Conservation (phyloP, 257 asterid genomes). For the Solanum tarapatanum region DNA sequence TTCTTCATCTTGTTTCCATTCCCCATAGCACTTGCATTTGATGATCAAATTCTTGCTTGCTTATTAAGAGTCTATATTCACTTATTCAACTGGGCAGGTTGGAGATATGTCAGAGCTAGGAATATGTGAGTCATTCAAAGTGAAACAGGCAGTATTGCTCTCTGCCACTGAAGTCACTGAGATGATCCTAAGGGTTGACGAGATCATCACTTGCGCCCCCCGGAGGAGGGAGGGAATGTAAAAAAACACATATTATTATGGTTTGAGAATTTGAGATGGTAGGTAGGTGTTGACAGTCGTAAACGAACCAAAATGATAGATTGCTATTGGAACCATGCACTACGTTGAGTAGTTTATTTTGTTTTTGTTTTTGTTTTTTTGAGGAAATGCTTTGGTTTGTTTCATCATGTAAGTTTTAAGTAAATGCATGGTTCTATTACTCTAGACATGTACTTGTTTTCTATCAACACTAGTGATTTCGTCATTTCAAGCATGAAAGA, state of each 20-base stretch:
- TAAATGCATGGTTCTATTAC: background rate
- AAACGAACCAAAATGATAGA: background rate
- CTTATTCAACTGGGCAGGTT: slow-evolving; percentile 28
- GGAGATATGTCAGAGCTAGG: slow-evolving; percentile 80
- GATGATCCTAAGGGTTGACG: slow-evolving; percentile 86
- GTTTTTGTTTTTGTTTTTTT: background rate
- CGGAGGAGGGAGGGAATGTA: slow-evolving; percentile 81
- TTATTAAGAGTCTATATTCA: background rate
- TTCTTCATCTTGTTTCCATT: background rate
- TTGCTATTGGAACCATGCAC: background rate
- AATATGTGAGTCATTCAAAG: slow-evolving; percentile 82
- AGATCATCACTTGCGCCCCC: slow-evolving; percentile 89
- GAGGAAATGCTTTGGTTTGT: background rate
- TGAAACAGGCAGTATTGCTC: slow-evolving; percentile 75
- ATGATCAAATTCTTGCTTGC: background rate
- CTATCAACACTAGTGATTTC: too few relatives aligned
- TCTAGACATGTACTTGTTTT: too few relatives aligned
- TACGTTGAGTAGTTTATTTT: background rate
- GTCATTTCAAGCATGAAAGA: too few relatives aligned
- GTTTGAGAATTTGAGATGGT: background rate
- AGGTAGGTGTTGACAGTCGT: background rate
- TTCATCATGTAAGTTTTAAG: background rate
- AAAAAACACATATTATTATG: background rate
- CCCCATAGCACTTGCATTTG: background rate
- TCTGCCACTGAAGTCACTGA: slow-evolving; percentile 95